Conservation (phyloP, 2,329 filamentous ascomycete species). For the Phialophora tarda region DNA sequence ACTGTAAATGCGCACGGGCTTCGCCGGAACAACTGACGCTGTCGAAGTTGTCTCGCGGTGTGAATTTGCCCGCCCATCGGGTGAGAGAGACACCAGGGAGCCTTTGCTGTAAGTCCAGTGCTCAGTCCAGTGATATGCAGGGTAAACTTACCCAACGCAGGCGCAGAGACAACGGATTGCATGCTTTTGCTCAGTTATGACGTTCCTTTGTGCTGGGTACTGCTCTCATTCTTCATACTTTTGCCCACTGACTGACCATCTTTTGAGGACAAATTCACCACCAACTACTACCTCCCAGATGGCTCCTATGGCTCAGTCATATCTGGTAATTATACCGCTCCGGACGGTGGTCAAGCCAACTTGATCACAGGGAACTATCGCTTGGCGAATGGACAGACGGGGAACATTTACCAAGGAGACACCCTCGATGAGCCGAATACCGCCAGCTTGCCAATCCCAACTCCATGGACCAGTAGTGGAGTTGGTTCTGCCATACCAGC, state of each 20-base stretch:
- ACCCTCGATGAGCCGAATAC: constrained; percentile 51
- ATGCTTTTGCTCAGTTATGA: constrained; percentile 49
- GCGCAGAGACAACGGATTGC: constrained; percentile 48
- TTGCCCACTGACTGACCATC: not conserved
- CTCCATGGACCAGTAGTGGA: constrained; percentile 54
- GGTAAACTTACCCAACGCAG: constrained; percentile 27
- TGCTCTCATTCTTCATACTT: not conserved
- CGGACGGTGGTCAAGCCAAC: constrained; percentile 49
- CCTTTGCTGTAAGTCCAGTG: constrained; percentile 39
- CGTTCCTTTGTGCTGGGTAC: constrained; percentile 57
- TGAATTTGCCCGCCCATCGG: constrained; percentile 8
- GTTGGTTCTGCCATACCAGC: constrained; percentile 55
- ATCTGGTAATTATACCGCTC: constrained; percentile 51
- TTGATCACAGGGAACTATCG: constrained; percentile 54
- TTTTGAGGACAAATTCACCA: constrained; percentile 56
- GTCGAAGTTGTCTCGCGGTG: not conserved
- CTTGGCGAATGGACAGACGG: constrained; percentile 46
- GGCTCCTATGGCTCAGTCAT: constrained; percentile 55
- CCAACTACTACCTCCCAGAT: constrained; percentile 56
- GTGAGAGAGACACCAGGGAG: constrained; percentile 12
- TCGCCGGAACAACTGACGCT: not conserved
- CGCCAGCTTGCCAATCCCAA: constrained; percentile 51
- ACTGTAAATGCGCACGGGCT: not conserved
- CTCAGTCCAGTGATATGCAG: not conserved
- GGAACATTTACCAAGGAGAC: constrained; percentile 53